Evolutionary conservation across 805 yeast genomes (phyloP).

Genomic region (Candida corydali): DNA sequence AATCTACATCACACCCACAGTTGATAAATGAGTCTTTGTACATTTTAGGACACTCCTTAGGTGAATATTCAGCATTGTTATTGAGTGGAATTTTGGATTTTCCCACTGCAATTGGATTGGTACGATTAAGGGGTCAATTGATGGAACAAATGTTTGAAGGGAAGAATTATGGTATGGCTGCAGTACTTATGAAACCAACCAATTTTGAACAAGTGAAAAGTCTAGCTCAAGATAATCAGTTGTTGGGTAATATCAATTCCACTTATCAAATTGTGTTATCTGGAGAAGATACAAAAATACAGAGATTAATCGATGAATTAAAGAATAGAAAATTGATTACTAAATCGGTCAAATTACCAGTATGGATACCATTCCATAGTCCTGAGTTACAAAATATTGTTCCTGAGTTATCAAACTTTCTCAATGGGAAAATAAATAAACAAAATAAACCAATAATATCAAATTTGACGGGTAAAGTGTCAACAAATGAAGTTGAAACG

Average conservation of each 20-base stretch:
- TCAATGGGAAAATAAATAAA: conserved; percentile 8
- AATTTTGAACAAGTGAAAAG: conserved; percentile 19
- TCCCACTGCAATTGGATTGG: conserved; percentile 36
- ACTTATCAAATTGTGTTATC: conserved; percentile 40
- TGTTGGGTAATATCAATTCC: conserved; percentile 48
- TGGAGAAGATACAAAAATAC: conserved; percentile 30
- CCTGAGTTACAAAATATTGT: conserved; percentile 35
- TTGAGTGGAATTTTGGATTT: conserved; percentile 33
- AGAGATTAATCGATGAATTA: conserved; percentile 15
- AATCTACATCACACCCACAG: conserved; percentile 15
- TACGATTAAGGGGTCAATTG: conserved; percentile 39
- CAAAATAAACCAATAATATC: conserved; percentile 32
- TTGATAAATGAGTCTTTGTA: conserved; percentile 15
- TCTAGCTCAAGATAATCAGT: conserved; percentile 15
- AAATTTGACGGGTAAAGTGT: conserved; percentile 29
- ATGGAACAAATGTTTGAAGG: conserved; percentile 30
- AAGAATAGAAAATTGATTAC: conserved; percentile 14
- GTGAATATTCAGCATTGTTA: conserved; percentile 45
- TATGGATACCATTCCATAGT: conserved; percentile 51
- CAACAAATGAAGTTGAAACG: conserved; percentile 18
- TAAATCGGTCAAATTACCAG: conserved; percentile 31
- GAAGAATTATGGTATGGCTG: conserved; percentile 26
- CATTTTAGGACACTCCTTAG: conserved; percentile 47
- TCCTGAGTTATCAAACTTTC: conserved; percentile 21
- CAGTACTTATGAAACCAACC: conserved; percentile 25